Percentiles rank a stretch among this genome's conserved stretches.
phyloP scores from a whole-genome alignment of 2,329 filamentous ascomycete genomes.

The Aspergillus sp. region DNA sequence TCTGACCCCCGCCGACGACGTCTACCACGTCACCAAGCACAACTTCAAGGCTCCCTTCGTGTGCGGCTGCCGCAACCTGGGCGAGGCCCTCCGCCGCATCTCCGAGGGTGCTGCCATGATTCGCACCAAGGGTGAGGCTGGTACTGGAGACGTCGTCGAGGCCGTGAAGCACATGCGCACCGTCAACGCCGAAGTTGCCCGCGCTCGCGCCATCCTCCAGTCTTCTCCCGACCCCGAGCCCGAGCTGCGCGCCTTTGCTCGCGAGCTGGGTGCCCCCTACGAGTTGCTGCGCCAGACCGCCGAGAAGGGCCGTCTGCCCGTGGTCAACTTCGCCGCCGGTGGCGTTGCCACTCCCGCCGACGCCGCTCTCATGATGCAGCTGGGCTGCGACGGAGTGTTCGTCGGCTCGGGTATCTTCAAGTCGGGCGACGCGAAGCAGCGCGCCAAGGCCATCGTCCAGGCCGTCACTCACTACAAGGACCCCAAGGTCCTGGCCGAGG shows the following conservation, averaged over 20 bases:
- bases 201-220: slow-evolving; percentile 59
- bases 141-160: slow-evolving; percentile 95
- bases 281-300: slow-evolving; percentile 82
- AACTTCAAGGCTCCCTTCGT: slow-evolving; percentile 85
- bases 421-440: slow-evolving; percentile 82
- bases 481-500: slow-evolving; percentile 79
- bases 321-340: slow-evolving; percentile 98
- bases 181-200: slow-evolving; percentile 77
- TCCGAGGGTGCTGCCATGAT: slow-evolving; percentile 97
- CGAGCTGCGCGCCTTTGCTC: slow-evolving; percentile 75
- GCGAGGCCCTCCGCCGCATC: slow-evolving; percentile 87
- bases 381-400: slow-evolving; percentile 97
- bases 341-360: slow-evolving; percentile 98
- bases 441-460: slow-evolving; percentile 91
- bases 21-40: slow-evolving; percentile 88
- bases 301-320: slow-evolving; percentile 80
- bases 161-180: slow-evolving; percentile 95
- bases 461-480: slow-evolving; percentile 90
- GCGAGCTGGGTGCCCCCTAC: slow-evolving; percentile 76
- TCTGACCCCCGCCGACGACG: slow-evolving; percentile 87
- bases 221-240: slow-evolving; percentile 54
- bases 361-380: slow-evolving; percentile 97
- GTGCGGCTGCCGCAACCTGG: slow-evolving; percentile 91
- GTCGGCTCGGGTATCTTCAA: slow-evolving; percentile 98
- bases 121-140: slow-evolving; percentile 96